Conservation (phyloP, 2,329 filamentous ascomycete genomes). For the Microsporum audouinii region DNA sequence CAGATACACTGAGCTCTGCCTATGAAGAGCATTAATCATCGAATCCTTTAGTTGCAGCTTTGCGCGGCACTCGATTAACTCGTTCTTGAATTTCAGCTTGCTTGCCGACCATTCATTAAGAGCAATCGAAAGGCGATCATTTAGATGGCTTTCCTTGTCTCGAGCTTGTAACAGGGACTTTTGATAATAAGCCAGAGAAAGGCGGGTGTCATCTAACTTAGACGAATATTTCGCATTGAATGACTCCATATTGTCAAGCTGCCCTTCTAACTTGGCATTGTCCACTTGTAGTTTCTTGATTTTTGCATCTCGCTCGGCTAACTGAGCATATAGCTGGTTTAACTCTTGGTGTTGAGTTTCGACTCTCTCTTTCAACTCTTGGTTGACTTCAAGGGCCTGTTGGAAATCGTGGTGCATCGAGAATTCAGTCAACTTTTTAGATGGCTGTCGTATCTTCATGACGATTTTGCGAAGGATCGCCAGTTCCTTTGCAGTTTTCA, state of each 20-base stretch:
- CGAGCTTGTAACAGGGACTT: background rate
- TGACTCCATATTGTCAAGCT: background rate
- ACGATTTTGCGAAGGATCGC: conserved; percentile 3
- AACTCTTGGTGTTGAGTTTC: background rate
- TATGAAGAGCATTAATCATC: background rate
- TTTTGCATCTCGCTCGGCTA: background rate
- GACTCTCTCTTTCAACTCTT: background rate
- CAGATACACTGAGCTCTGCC: background rate
- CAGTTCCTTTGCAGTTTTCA: conserved; percentile 2
- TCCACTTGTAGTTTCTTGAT: background rate
- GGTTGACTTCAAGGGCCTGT: background rate
- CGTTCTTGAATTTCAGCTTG: conserved; percentile 1
- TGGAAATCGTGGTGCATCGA: conserved; percentile 1
- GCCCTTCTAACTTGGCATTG: background rate
- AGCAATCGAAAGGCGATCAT: background rate
- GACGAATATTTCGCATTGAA: background rate
- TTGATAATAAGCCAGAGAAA: background rate
- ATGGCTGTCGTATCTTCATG: background rate
- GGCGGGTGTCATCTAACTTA: background rate
- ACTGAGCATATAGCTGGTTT: background rate
- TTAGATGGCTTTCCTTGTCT: background rate
- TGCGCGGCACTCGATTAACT: background rate
- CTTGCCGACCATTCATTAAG: conserved; percentile 1
- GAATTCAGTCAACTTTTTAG: background rate
- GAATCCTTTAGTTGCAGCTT: conserved; percentile 1